phyloP scores from a whole-genome alignment of 2,329 filamentous ascomycete genomes.

The Stagonosporopsis tanaceti region DNA sequence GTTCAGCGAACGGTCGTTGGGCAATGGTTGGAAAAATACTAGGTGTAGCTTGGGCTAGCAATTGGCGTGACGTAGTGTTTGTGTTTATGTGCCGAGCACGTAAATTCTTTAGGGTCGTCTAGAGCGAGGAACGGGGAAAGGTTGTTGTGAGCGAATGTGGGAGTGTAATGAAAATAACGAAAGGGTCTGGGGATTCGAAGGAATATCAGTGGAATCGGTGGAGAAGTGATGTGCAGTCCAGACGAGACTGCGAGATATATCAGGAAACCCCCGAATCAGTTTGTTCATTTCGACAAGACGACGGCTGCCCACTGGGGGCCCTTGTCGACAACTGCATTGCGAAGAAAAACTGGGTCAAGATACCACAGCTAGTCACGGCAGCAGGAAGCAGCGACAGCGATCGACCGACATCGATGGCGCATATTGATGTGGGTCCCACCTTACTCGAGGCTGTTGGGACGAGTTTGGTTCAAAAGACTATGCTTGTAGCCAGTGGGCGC shows the following conservation, averaged over 20 bases:
- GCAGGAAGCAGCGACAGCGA: constrained; percentile 8
- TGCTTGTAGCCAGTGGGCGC: constrained; percentile 12
- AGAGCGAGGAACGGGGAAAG: constrained; percentile 5
- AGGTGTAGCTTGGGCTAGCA: constrained; percentile 5
- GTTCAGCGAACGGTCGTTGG: neutral
- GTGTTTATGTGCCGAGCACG: constrained; percentile 5
- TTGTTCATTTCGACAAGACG: constrained; percentile 17
- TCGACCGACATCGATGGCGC: constrained; percentile 22
- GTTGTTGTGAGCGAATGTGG: neutral
- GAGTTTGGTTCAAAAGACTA: constrained; percentile 15
- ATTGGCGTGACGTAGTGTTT: constrained; percentile 13
- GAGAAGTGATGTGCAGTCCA: constrained; percentile 19
- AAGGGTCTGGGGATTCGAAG: constrained; percentile 1
- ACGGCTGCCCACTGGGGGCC: constrained; percentile 3
- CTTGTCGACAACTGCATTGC: constrained; percentile 17
- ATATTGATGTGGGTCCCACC: constrained; percentile 11
- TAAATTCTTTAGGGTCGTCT: neutral
- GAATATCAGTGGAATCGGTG: constrained; percentile 9
- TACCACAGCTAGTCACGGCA: constrained; percentile 21
- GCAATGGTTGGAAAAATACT: constrained; percentile 1
- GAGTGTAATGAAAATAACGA: neutral
- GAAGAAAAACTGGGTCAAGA: constrained; percentile 24
- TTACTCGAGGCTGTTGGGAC: constrained; percentile 19
- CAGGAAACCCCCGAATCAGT: constrained; percentile 3
- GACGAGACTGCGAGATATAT: constrained; percentile 14